Conservation (phyloP, 2,329 filamentous ascomycete genomes). For the Colletotrichum trifolii region DNA sequence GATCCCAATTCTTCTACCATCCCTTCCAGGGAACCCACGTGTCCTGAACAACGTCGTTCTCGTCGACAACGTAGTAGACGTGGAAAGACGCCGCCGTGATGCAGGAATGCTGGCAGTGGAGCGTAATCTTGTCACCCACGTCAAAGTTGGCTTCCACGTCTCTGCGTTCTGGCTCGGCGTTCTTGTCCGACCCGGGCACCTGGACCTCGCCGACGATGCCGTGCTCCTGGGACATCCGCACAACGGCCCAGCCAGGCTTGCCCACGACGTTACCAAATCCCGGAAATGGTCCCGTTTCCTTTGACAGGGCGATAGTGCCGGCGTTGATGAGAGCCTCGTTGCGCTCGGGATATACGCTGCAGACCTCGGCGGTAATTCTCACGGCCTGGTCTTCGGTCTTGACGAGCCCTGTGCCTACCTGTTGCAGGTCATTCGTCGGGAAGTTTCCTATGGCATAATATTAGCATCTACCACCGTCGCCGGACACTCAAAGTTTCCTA, state of each 20-base stretch:
- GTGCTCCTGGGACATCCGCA: constrained; percentile 51
- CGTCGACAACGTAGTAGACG: constrained; percentile 50
- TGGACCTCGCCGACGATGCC: constrained; percentile 44
- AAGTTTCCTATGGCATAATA: constrained; percentile 45
- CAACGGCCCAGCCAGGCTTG: constrained; percentile 45
- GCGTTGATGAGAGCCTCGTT: constrained; percentile 53
- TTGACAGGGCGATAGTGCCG: constrained; percentile 48
- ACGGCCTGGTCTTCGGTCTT: constrained; percentile 44
- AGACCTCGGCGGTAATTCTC: constrained; percentile 48
- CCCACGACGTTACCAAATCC: constrained; percentile 46
- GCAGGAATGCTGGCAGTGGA: constrained; percentile 49
- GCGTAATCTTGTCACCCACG: constrained; percentile 47
- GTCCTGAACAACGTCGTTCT: constrained; percentile 46
- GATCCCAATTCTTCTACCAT: constrained; percentile 36
- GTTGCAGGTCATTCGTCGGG: constrained; percentile 51
- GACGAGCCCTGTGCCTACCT: constrained; percentile 49
- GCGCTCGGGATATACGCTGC: constrained; percentile 50
- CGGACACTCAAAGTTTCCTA: constrained; percentile 10
- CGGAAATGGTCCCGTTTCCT: constrained; percentile 45
- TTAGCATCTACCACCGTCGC: no score
- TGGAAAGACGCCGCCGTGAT: constrained; percentile 51
- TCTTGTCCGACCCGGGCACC: constrained; percentile 17
- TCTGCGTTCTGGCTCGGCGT: constrained; percentile 27
- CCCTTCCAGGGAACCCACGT: constrained; percentile 53
- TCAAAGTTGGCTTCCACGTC: constrained; percentile 43